These are phyloP conservation scores for Suillus subaureus DNA, from an alignment of 768 basidiomycete species.

Conservation along the genomic window DNA sequence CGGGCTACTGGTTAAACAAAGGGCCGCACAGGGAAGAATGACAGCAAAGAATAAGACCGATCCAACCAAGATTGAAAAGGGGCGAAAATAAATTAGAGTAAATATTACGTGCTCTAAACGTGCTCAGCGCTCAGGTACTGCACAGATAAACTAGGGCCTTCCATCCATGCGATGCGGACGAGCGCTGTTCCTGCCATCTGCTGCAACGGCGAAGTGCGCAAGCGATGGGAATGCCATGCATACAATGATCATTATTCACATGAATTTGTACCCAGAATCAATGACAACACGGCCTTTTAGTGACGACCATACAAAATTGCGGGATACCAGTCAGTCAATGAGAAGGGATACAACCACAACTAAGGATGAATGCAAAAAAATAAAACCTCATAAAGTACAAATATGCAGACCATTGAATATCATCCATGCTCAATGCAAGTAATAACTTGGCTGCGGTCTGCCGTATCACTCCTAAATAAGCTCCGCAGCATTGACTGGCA, in stretches of 20 bases:
- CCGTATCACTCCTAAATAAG: slow-evolving; percentile 62
- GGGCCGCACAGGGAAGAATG: not conserved
- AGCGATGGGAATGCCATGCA: not conserved
- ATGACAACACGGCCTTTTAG: slow-evolving; percentile 4
- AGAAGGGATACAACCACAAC: slow-evolving; percentile 5
- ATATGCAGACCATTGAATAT: slow-evolving; percentile 13
- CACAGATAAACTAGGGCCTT: not conserved
- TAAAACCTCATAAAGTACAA: slow-evolving; percentile 23
- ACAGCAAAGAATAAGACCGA: too few relatives aligned
- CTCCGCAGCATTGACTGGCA: slow-evolving; percentile 98
- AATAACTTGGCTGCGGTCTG: not conserved
- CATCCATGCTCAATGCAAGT: slow-evolving; percentile 7
- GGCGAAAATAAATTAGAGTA: not conserved
- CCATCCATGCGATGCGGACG: not conserved
- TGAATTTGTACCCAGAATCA: not conserved
- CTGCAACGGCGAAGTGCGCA: not conserved
- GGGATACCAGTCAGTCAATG: not conserved
- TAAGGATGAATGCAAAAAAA: not conserved
- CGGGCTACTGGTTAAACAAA: not conserved
- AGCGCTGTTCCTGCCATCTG: not conserved
- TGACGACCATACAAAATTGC: not conserved
- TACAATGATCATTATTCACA: not conserved
- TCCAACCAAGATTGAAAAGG: not conserved
- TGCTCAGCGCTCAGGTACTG: too few relatives aligned
- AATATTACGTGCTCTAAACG: not conserved